Evolutionary conservation across 768 basidiomycete species (phyloP).

Genomic region (Russula abietina): DNA sequence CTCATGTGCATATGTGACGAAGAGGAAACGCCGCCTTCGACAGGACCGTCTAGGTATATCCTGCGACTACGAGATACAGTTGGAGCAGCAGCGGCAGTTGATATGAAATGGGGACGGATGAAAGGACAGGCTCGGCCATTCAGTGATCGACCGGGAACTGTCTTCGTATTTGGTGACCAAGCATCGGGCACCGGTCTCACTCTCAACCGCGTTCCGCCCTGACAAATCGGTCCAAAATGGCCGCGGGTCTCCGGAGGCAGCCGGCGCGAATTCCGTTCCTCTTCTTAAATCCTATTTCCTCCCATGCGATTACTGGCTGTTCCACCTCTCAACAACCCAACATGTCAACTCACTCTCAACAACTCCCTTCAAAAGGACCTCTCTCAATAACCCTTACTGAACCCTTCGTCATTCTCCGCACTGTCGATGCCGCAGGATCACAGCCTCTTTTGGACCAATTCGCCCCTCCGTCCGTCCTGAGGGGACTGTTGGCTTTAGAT

Average conservation of each 20-base stretch:
- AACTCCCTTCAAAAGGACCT: conserved; percentile 35
- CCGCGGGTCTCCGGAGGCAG: too few relatives aligned
- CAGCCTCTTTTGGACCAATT: conserved; percentile 27
- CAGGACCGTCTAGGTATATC: not conserved
- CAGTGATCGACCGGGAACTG: not conserved
- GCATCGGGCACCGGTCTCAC: not conserved
- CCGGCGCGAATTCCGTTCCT: not conserved
- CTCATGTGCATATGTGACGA: conserved; percentile 2
- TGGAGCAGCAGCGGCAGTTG: not conserved
- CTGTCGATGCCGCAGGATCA: conserved; percentile 33
- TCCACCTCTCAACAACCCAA: not conserved
- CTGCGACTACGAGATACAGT: conserved; percentile 4
- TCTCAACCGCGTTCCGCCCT: not conserved
- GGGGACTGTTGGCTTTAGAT: conserved; percentile 59
- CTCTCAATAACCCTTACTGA: conserved; percentile 47
- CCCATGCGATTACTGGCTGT: not conserved
- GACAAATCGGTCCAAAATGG: not conserved
- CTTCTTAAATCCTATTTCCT: too few relatives aligned
- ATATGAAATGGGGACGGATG: conserved; percentile 13
- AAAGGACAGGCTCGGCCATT: conserved; percentile 9
- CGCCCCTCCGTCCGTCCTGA: conserved; percentile 49
- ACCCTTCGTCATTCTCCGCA: conserved; percentile 49
- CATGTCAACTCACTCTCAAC: not conserved
- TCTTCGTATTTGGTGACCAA: not conserved
- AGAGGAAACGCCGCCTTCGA: not conserved